Evolutionary conservation across 2,329 filamentous ascomycete genomes (phyloP), one percentile per base, ranked within the genome.

Genomic region (Fusarium decemcellulare): DNA sequence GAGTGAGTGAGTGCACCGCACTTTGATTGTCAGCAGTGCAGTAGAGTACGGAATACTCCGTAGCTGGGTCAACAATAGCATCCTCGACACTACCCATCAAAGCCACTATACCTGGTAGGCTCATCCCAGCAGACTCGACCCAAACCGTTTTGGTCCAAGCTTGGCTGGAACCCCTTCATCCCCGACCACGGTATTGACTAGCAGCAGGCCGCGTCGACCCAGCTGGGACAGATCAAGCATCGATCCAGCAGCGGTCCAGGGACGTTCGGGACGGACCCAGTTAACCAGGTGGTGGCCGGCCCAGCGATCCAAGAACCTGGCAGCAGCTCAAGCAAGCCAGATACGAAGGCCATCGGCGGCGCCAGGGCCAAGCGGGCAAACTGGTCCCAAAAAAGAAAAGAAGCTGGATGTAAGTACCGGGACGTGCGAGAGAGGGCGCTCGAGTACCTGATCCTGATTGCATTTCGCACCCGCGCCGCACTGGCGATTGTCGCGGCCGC

Each of bases 81-180:
- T 61, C 56, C 44, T 65, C 53, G 27, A 61, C 34, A 51, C 67
- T 56, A 56, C 40, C 50, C 43, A 60, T 46, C 42, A 56, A 56
- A 50, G 48, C 58, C 54, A 60, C 60, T 64, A 50, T 55, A 62
- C 44, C 53, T 66, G 36, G 39, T 59, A 40, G 58, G 48, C 46
- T 54, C 30, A 58, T 70, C 63, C 65, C 57, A 42, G 48, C 39
- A 44, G 23, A 27, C 27, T 40, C 16, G 58, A 59, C 27, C 70
- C 68, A 67, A 65, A 61, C 68, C 63, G 14, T 32, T 72, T 72
- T 42, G 37, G 72, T 72, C 58, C 63, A 74, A 74, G 72, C 64
- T 73, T 61, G 54, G 47, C 51, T 65, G 70, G 70, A 51, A 63
- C 68, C 71, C 71, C 70, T 70, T 73, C 57, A 60, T 64, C 71